These are phyloP conservation scores for Tranzscheliella williamsii DNA, from an alignment of 1,284 basidiomycete genomes.

Conservation along the genomic window DNA sequence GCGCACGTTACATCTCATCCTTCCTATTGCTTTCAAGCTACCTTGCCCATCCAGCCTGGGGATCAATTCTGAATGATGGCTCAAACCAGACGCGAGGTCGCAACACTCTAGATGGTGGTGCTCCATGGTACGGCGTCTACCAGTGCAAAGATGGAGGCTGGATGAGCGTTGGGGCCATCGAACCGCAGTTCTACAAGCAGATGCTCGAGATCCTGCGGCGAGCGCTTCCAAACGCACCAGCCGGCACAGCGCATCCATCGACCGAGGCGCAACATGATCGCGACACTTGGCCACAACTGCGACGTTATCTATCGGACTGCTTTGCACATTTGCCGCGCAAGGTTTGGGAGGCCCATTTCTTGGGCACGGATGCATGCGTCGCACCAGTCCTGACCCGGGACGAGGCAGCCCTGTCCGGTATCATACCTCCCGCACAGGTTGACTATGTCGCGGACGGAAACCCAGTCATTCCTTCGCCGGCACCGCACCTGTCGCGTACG, in stretches of 20 bases:
- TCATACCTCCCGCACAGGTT: conserved; percentile 18
- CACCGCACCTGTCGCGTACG: conserved; percentile 54
- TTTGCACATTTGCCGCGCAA: conserved; percentile 70
- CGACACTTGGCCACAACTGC: conserved; percentile 69
- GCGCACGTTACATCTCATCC: conserved; percentile 74
- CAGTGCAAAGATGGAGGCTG: conserved; percentile 72
- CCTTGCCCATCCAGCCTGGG: conserved; percentile 60
- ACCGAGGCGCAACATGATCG: conserved; percentile 66
- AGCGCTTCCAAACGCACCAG: conserved; percentile 20
- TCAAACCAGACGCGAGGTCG: conserved; percentile 41
- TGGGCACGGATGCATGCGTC: conserved; percentile 75
- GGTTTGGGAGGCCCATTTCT: conserved; percentile 73
- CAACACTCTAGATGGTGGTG: conserved; percentile 75
- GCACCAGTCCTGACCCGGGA: conserved; percentile 69
- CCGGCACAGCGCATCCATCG: conserved; percentile 62
- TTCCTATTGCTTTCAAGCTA: conserved; percentile 68
- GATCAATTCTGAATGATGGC: conserved; percentile 65
- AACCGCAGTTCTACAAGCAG: conserved; percentile 37
- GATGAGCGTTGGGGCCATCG: conserved; percentile 68
- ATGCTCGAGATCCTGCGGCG: conserved; percentile 38
- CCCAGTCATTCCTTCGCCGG: conserved; percentile 50
- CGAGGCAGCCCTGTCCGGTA: conserved; percentile 48
- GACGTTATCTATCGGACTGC: conserved; percentile 68
- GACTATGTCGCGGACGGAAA: conserved; percentile 25
- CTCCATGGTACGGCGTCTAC: conserved; percentile 78